Evolutionary conservation across 1,284 basidiomycete genomes (phyloP), one percentile per base, ranked within the genome.

Genomic region (Psilocybe mexicana): DNA sequence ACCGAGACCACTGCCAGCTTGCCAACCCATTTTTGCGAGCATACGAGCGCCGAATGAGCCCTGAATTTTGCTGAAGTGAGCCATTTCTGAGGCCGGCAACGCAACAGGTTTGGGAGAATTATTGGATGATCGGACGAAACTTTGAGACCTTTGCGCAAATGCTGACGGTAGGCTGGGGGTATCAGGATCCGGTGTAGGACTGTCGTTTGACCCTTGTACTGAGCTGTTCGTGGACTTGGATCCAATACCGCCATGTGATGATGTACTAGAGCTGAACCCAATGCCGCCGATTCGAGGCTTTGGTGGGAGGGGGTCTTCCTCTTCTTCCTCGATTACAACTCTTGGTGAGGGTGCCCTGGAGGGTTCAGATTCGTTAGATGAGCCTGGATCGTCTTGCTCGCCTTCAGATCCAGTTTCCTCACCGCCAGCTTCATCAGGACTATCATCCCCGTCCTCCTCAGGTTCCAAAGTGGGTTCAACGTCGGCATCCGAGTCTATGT

Each of bases 1-100:
- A 66, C 95, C 96, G 14, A 98, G 79, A 69, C 96, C 96, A 23
- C 84, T 83, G 6, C 96, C 90, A 0, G 88, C 77, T 68, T 88
- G 79, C 95, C 96, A 98, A 11, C 96, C 95, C 87, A 95, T 94
- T 75, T 94, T 96, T 43, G 86, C 83, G n/a, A 98, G 83, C 83
- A 98, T 85, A 55, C 87, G 86, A 8, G 94, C 89, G 65, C 94
- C 96, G 62, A 94, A 89, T 0, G 88, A 80, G 24, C 85, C 82
- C 30, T 84, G 79, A 8, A 97, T 79, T 65, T 90, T 92, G 65
- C 76, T 81, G 71, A 98, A 94, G 67, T 97, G 94, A 12, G 79
- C 77, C 54, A 80, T 78, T 65, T 98, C 95, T 14, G 79, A 65
- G 1, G 83, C 74, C 6, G 83, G 84, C 24, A 97, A 81, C 2